Percentiles rank a stretch among this genome's conserved stretches.
These are phyloP conservation scores for Hydrangea macrophylla DNA, from an alignment of 148 eudicot species.

Conservation along the genomic window DNA sequence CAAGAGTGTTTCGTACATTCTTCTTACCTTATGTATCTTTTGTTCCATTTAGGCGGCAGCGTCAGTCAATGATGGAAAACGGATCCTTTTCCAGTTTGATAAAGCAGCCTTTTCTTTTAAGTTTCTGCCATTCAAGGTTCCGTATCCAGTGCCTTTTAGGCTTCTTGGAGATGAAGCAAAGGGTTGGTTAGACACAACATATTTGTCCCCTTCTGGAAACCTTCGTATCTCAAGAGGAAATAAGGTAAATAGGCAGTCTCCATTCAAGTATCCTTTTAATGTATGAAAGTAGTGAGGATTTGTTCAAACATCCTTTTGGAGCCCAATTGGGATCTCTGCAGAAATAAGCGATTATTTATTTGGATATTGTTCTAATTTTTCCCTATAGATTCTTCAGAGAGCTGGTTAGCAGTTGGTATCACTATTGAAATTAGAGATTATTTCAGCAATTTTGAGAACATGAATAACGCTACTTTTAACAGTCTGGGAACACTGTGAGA, in stretches of 20 bases:
- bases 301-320: too few relatives aligned
- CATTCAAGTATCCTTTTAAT: too few relatives aligned
- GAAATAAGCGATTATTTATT: too few relatives aligned
- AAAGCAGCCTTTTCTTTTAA: conserved; percentile 91
- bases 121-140: conserved; percentile 90
- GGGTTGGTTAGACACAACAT: conserved; percentile 99
- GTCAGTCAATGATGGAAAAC: conserved; percentile 69
- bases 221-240: conserved; percentile 93
- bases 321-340: too few relatives aligned
- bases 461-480: too few relatives aligned
- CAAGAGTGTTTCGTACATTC: not conserved
- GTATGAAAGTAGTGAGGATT: conserved; percentile 3
- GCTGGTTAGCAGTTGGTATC: too few relatives aligned
- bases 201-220: conserved; percentile 85
- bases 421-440: too few relatives aligned
- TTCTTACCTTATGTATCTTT: not conserved
- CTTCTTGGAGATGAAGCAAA: conserved; percentile 98
- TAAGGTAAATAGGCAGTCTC: conserved; percentile 53
- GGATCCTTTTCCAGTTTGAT: conserved; percentile 89
- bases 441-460: too few relatives aligned
- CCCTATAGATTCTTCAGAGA: too few relatives aligned
- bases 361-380: too few relatives aligned
- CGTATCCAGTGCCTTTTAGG: conserved; percentile 94
- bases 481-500: too few relatives aligned
- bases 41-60: conserved; percentile 66